Base-by-base conservation (phyloP, 2,329 filamentous ascomycete genomes). In the Pseudogymnoascus sp. region DNA sequence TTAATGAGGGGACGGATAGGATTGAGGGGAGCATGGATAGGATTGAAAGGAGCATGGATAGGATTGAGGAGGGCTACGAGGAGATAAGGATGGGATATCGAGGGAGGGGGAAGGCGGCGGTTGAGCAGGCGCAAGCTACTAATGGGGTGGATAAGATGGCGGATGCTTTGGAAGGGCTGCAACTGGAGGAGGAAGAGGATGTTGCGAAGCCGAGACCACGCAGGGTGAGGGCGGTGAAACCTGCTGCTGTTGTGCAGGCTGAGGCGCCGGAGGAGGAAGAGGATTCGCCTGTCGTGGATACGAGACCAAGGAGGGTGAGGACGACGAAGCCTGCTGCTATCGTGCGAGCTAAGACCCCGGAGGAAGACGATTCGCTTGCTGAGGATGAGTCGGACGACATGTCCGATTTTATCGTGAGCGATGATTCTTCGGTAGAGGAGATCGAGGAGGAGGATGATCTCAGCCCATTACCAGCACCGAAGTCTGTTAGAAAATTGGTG, bases 401-500 rank as follows among this genome's bases (percentile, higher is more conserved):
- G 2, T 72, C 71, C 0, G 71, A 71, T 64, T 73, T 73, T 41
- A 69, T 73, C 37, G 71, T 72, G 4, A 65, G 69, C 46, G 70
- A 72, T 41, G 68, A 67, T 59, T 64, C 65, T 6, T 63, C 65
- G 38, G 50, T 68, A 7, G 67, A 68, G 1, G 43, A 50, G 43
- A 67, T 71, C 38, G 67, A 70, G 5, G 67, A 66, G 40, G 60
- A 66, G 0, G 37, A 66, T 6, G 67, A 68, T 19, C 64, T 64
- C 12, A 64, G 67, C 11, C 65, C 68, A 11, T 22, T 31, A 3
- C 46, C 33, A 11, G 43, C 43, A 19, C 68, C 70, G 26, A 70
- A 63, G 59, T 67, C 69, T 16, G 65, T 63, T 0, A 66, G 71
- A 24, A 71, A 62, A 59, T 61, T 74, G 8, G 67, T 72, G 7